phyloP scores from a whole-genome alignment of 2,329 filamentous ascomycete species.

The Penicillium freii region DNA sequence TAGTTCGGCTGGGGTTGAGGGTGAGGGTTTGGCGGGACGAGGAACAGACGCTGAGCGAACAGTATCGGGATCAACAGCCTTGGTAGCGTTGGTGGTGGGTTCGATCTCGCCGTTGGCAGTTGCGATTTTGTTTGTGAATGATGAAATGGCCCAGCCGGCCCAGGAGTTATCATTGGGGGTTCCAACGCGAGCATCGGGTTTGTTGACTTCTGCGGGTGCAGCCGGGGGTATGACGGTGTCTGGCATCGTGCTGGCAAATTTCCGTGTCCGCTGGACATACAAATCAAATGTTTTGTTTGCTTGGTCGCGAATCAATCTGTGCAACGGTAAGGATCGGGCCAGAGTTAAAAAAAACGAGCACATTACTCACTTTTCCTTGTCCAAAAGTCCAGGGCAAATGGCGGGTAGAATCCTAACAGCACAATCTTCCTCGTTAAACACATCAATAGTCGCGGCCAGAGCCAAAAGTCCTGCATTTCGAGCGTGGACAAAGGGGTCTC shows the following conservation, averaged over 20 bases:
- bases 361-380: slow-evolving; percentile 76
- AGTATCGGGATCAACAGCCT: slow-evolving; percentile 44
- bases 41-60: slow-evolving; percentile 51
- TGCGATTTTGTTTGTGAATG: slow-evolving; percentile 92
- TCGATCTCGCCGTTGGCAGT: slow-evolving; percentile 84
- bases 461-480: slow-evolving; percentile 86
- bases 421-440: slow-evolving; percentile 87
- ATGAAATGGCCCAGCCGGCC: slow-evolving; percentile 98
- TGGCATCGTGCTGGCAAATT: slow-evolving; percentile 72
- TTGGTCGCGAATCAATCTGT: slow-evolving; percentile 76
- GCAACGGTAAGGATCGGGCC: slow-evolving; percentile 1
- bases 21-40: slow-evolving; percentile 37
- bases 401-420: slow-evolving; percentile 78
- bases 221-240: slow-evolving; percentile 74
- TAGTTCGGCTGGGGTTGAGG: slow-evolving; percentile 24
- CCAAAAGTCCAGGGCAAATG: slow-evolving; percentile 79
- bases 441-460: slow-evolving; percentile 77
- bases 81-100: slow-evolving; percentile 51
- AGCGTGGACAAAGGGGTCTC: slow-evolving; percentile 93
- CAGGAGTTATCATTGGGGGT: slow-evolving; percentile 73
- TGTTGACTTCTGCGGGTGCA: slow-evolving; percentile 46
- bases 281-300: slow-evolving; percentile 84
- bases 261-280: slow-evolving; percentile 79
- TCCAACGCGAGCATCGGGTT: slow-evolving; percentile 67
- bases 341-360: neutral